These are phyloP conservation scores for Umbelopsis sp. DNA, from an alignment of 192 early-diverging fungal species.

Conservation along the genomic window DNA sequence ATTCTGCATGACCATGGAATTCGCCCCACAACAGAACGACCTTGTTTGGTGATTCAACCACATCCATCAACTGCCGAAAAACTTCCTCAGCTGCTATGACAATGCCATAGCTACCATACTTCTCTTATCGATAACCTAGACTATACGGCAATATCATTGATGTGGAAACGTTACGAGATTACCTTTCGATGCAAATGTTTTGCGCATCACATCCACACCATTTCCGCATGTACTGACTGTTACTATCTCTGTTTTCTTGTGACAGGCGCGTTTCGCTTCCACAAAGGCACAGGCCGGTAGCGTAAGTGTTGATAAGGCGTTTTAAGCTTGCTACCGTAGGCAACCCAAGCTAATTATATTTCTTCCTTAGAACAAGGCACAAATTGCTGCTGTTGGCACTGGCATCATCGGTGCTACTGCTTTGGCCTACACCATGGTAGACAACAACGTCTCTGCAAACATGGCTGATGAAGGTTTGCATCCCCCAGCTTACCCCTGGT, in stretches of 20 bases:
- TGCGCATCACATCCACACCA: neutral
- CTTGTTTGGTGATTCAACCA: no score
- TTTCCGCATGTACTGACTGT: neutral
- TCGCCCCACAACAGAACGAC: no score
- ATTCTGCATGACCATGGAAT: no score
- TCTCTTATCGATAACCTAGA: no score
- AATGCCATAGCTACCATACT: no score
- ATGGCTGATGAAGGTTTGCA: slow-evolving; percentile 94
- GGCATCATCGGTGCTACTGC: slow-evolving; percentile 63
- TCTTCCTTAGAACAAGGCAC: slow-evolving; percentile 32
- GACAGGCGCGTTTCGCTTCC: slow-evolving; percentile 43
- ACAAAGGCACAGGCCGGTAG: slow-evolving; percentile 35
- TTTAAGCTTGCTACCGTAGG: neutral
- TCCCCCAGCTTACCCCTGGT: slow-evolving; percentile 86
- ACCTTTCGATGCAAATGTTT: neutral
- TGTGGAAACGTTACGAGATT: no score
- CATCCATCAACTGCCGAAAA: no score
- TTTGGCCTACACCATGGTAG: slow-evolving; percentile 50
- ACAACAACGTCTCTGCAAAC: slow-evolving; percentile 69
- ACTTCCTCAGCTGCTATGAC: no score
- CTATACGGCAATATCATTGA: neutral
- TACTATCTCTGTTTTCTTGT: slow-evolving; percentile 2
- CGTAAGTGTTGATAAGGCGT: slow-evolving; percentile 24
- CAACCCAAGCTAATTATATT: neutral
- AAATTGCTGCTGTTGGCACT: slow-evolving; percentile 48